phyloP scores from a whole-genome alignment of 345 rosid species.

The Gossypium longicalyx region DNA sequence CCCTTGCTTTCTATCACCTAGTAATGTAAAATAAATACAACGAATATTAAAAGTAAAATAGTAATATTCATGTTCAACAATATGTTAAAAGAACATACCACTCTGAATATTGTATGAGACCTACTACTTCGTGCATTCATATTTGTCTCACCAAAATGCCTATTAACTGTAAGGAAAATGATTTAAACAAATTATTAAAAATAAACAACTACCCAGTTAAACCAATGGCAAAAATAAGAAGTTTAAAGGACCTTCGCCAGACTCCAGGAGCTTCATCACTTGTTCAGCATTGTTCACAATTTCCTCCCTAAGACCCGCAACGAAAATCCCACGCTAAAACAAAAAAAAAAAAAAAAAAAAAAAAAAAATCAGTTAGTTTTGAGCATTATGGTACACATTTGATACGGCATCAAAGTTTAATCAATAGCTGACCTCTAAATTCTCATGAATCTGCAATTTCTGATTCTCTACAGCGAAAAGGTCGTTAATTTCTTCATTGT shows the following conservation, averaged over 20 bases:
- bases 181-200: background rate
- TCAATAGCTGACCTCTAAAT: conserved; percentile 62
- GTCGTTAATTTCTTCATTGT: conserved; percentile 89
- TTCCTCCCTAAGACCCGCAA: conserved; percentile 84
- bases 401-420: conserved; percentile 1
- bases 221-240: background rate
- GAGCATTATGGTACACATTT: conserved; percentile 6
- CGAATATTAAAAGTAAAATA: background rate
- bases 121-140: conserved; percentile 96
- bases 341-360: conserved; percentile 9
- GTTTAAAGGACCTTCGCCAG: conserved; percentile 71
- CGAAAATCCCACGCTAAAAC: conserved; percentile 75
- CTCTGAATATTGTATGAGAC: conserved; percentile 94
- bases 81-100: conserved; percentile 46
- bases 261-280: conserved; percentile 71
- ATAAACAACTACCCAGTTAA: background rate
- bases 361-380: conserved; percentile 12
- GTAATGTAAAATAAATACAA: conserved; percentile 14
- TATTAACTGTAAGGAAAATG: conserved; percentile 43
- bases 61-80: background rate
- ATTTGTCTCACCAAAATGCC: conserved; percentile 95
- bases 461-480: conserved; percentile 75
- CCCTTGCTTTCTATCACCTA: conserved; percentile 93
- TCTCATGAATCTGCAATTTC: conserved; percentile 85
- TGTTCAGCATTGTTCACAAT: conserved; percentile 79